Evolutionary conservation across 177 flowering plant species (phyloP).

Genomic region (Vitis hybrid): DNA sequence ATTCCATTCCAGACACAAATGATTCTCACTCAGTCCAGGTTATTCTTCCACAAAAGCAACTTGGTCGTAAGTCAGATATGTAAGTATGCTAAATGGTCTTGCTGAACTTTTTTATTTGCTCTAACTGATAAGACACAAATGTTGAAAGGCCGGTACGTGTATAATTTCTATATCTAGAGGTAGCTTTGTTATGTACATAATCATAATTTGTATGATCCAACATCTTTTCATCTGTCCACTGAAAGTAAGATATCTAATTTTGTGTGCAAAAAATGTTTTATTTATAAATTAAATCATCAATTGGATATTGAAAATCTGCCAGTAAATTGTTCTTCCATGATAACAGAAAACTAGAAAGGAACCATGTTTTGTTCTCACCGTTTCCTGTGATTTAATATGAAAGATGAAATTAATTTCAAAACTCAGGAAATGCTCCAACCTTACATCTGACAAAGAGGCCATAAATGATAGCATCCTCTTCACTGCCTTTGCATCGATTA

Average conservation of each 20-base stretch:
- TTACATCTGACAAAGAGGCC: neutral
- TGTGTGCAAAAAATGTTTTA: too few species aligned
- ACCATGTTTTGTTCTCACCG: neutral
- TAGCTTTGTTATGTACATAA: neutral
- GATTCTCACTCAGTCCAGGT: constrained; percentile 93
- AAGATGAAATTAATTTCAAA: neutral
- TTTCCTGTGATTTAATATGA: neutral
- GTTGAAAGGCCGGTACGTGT: neutral
- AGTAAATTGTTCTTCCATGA: neutral
- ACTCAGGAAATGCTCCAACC: neutral
- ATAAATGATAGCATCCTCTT: neutral
- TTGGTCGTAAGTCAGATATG: constrained; percentile 96
- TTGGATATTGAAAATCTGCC: neutral
- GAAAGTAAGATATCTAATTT: too few species aligned
- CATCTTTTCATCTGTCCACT: too few species aligned
- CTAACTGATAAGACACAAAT: neutral
- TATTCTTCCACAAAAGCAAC: constrained; percentile 96
- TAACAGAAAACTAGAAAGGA: neutral
- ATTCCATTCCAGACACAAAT: constrained; percentile 84
- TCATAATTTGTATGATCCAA: neutral
- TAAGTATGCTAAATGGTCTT: constrained; percentile 29
- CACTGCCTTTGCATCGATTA: neutral
- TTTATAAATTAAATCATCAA: neutral
- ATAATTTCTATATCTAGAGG: neutral
- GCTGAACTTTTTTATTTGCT: too few species aligned